Percentiles rank a stretch among this genome's conserved stretches.
Conservation (phyloP, 257 asterid genomes). For the Osmanthus fragrans region DNA sequence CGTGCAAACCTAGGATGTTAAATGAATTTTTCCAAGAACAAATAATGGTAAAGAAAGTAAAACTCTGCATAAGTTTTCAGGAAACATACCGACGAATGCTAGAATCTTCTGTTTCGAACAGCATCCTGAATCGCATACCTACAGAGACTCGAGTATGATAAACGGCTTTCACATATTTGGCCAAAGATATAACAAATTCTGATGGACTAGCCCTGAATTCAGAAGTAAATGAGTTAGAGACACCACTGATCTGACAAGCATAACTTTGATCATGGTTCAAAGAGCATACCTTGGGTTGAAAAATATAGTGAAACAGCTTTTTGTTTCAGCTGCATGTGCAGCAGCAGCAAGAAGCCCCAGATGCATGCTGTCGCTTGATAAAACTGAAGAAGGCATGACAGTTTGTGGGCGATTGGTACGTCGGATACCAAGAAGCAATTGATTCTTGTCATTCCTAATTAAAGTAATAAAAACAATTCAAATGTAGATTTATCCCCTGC, state of each 20-base stretch:
- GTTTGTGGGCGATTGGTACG: constrained; percentile 78
- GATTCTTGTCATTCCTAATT: constrained; percentile 78
- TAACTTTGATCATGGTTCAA: neutral
- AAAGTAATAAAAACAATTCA: neutral
- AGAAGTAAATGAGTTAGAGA: constrained; percentile 11
- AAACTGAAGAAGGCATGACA: constrained; percentile 74
- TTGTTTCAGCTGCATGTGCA: constrained; percentile 81
- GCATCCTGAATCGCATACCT: constrained; percentile 82
- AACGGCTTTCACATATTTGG: constrained; percentile 65
- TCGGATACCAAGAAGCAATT: constrained; percentile 72
- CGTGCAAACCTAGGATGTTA: no score
- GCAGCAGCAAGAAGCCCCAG: constrained; percentile 89
- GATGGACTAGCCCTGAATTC: constrained; percentile 68
- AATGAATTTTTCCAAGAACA: neutral
- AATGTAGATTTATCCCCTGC: neutral
- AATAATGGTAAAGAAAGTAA: neutral
- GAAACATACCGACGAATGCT: constrained; percentile 69
- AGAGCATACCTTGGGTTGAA: constrained; percentile 66
- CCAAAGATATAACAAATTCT: constrained; percentile 70
- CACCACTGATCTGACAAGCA: neutral
- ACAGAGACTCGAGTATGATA: constrained; percentile 76
- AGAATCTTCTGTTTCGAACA: constrained; percentile 81
- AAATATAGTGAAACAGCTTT: constrained; percentile 75
- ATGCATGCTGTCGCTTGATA: constrained; percentile 91
- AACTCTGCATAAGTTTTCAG: neutral